These are phyloP conservation scores for Postia placenta DNA, from an alignment of 768 basidiomycete species.

Conservation along the genomic window DNA sequence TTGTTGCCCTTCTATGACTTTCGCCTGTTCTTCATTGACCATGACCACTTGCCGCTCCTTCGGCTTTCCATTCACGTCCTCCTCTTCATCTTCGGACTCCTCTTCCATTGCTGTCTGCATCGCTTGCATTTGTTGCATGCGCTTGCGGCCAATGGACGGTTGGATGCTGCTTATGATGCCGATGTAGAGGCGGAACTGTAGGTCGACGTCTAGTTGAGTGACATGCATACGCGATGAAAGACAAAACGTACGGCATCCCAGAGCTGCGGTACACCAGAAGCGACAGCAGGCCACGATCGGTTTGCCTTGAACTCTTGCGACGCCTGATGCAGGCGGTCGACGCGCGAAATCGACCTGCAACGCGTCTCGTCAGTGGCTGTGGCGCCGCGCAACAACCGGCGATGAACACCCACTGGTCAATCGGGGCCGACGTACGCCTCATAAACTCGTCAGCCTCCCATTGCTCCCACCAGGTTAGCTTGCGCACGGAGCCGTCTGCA, in stretches of 20 bases:
- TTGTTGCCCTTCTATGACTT: background rate
- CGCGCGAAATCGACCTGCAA: conserved; percentile 35
- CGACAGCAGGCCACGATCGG: conserved; percentile 31
- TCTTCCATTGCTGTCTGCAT: conserved; percentile 14
- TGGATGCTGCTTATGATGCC: conserved; percentile 37
- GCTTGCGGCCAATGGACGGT: conserved; percentile 11
- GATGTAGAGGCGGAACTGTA: conserved; percentile 54
- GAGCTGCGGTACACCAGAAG: conserved; percentile 31
- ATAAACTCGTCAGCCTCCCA: conserved; percentile 61
- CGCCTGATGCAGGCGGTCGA: conserved; percentile 55
- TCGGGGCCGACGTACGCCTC: conserved; percentile 33
- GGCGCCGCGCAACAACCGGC: background rate
- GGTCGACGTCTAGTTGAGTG: background rate
- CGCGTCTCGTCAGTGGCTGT: background rate
- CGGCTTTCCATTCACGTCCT: conserved; percentile 12
- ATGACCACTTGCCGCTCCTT: conserved; percentile 7
- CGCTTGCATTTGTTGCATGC: conserved; percentile 10
- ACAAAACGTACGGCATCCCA: conserved; percentile 59
- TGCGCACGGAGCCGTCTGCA: conserved; percentile 18
- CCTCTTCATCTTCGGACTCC: conserved; percentile 24
- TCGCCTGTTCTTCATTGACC: conserved; percentile 8
- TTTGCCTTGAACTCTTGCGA: conserved; percentile 48
- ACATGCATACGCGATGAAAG: background rate
- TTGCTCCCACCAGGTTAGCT: conserved; percentile 57
- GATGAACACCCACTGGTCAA: conserved; percentile 55